Evolutionary conservation across 257 asterid genomes (phyloP).

Genomic region (Scutellaria minor): DNA sequence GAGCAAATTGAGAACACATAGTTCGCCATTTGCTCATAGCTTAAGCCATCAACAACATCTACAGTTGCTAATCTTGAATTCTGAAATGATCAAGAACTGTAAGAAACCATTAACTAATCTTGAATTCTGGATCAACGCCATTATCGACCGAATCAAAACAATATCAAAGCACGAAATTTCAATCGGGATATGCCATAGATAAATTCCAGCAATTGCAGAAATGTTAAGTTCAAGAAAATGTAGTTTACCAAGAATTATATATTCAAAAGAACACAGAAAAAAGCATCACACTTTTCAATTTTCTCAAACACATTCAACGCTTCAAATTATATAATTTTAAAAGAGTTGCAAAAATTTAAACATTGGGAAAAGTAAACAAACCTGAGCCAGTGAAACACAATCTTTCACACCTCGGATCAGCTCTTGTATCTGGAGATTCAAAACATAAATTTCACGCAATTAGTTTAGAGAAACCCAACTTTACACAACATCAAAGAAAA

Average conservation of each 20-base stretch:
- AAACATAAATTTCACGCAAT: constrained; percentile 36
- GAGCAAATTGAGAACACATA: too few relatives aligned
- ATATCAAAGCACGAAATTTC: neutral
- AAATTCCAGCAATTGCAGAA: constrained; percentile 19
- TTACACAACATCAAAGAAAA: constrained; percentile 31
- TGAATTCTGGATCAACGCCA: neutral
- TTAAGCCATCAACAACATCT: too few relatives aligned
- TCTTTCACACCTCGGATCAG: constrained; percentile 76
- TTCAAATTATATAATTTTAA: constrained; percentile 12
- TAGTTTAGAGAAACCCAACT: constrained; percentile 7
- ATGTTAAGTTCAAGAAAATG: constrained; percentile 42
- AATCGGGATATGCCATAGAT: neutral
- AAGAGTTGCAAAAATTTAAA: constrained; percentile 31
- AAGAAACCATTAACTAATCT: constrained; percentile 23
- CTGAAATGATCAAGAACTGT: constrained; percentile 24
- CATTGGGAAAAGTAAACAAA: constrained; percentile 65
- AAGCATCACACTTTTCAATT: constrained; percentile 46
- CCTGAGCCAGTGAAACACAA: constrained; percentile 96
- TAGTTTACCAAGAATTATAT: constrained; percentile 41
- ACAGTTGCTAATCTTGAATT: neutral
- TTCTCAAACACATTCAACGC: constrained; percentile 34
- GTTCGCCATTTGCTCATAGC: neutral
- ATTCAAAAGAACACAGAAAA: constrained; percentile 29
- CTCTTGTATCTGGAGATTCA: constrained; percentile 74
- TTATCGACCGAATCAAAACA: neutral